Conservation (phyloP, 2,329 filamentous ascomycete genomes). For the Leptographium wingfieldii region DNA sequence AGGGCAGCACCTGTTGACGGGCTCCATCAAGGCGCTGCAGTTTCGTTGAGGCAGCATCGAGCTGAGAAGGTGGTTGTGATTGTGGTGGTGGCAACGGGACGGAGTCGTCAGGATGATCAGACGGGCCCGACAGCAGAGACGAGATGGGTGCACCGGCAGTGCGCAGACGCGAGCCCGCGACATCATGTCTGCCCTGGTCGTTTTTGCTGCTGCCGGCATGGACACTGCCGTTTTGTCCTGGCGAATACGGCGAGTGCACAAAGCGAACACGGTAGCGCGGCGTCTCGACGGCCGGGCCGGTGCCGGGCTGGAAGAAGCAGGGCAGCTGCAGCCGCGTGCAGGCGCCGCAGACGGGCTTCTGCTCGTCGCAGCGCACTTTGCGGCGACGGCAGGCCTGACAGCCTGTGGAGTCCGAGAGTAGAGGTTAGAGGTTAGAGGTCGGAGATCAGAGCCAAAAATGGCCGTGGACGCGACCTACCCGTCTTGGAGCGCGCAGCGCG, state of each 20-base stretch:
- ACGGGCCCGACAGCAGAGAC: neutral
- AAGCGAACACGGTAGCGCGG: constrained; percentile 3
- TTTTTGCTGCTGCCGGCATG: neutral
- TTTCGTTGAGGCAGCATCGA: neutral
- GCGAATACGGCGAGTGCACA: neutral
- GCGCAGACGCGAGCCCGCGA: neutral
- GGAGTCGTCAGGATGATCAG: neutral
- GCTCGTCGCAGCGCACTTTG: constrained; percentile 14
- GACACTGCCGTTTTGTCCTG: neutral
- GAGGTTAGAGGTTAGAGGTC: neutral
- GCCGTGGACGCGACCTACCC: neutral
- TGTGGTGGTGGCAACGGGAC: neutral
- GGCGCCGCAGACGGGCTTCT: constrained; percentile 13
- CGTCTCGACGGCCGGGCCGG: neutral
- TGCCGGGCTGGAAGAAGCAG: constrained; percentile 11
- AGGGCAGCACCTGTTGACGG: neutral
- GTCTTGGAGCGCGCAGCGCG: neutral
- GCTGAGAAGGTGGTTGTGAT: neutral
- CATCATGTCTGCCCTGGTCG: neutral
- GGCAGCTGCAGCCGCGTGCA: constrained; percentile 13
- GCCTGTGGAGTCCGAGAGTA: neutral
- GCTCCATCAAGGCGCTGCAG: neutral
- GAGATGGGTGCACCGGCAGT: neutral
- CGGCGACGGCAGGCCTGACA: constrained; percentile 15
- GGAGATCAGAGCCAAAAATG: neutral